Base-by-base conservation (phyloP, 495 filamentous ascomycete genomes). In the Penicillium bovifimosum region DNA sequence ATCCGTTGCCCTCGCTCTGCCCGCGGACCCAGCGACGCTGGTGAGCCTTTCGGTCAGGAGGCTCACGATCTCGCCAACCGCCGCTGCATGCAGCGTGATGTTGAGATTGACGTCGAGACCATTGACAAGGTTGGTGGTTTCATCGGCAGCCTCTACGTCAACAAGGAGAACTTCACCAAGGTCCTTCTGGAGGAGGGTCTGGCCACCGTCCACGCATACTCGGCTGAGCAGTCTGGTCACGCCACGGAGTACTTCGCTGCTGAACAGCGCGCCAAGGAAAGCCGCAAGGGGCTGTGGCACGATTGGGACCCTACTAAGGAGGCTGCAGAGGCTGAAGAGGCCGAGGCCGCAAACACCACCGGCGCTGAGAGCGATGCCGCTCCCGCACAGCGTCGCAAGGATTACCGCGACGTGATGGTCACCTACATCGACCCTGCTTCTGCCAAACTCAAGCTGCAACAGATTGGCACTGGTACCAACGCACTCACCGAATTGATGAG, bases 41-140 rank as follows among this genome's bases (percentile, higher is more conserved):
- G 83, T 4, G 95, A 99, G 70, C 93, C 95, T 1, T 97, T 95
- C 56, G 95, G 95, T 9, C 85, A 93, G 61, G 95, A 99, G 72
- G 93, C 92, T 1, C 81, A 95, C 44, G 91, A 97, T 28, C 81
- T 96, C 56, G 90, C 90, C 24, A 90, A 88, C 67, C 85, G 80
- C 47, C 85, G 89, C 35, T 88, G 86, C 70, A 85, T 91, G 75
- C 95, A 99, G 76, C 83, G 95, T 40, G 95, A 99, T 62, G 91
- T 95, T 36, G 93, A 97, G 72, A 89, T 99, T 52, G 90, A 97
- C 53, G 84, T 99, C 9, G 87, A 95, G 69, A 91, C 90, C 62
- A 87, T 88, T 47, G 95, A 99, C 74, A 96, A 96, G 75, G 84
- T 89, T 29, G 95, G 95, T 58, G 95, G 92, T 48, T 99, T 99